Conservation (phyloP, 129 eudicot species). For the Flaveria ramosissima region DNA sequence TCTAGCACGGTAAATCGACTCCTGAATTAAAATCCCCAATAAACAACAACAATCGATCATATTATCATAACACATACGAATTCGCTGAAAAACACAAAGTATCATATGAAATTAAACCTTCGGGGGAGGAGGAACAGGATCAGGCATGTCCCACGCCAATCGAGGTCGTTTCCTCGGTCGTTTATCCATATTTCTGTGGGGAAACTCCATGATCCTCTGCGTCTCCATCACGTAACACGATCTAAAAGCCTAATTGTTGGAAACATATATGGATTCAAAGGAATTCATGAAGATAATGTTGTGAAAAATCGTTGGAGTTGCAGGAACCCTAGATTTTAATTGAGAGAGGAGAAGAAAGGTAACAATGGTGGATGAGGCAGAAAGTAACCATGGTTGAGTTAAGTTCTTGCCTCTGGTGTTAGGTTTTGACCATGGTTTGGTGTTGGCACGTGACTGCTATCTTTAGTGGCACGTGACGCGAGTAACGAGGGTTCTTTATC, state of each 20-base stretch:
- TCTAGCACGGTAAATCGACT: conserved; percentile 1
- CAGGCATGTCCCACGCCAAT: conserved; percentile 69
- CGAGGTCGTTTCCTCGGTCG: conserved; percentile 77
- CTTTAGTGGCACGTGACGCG: conserved; percentile 39
- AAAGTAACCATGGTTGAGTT: conserved; percentile 42
- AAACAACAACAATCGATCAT: not conserved
- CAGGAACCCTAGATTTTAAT: conserved; percentile 32
- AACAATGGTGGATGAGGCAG: conserved; percentile 27
- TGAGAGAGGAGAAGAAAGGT: not conserved
- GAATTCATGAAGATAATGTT: not conserved
- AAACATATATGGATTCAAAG: conserved; percentile 1
- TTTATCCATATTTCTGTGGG: conserved; percentile 58
- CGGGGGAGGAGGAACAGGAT: conserved; percentile 51
- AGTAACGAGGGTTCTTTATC: conserved; percentile 18
- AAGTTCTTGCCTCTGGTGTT: not conserved
- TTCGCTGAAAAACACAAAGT: not conserved
- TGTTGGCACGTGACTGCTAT: conserved; percentile 28
- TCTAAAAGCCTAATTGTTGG: not conserved
- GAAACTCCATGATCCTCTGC: conserved; percentile 59
- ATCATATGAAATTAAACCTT: conserved; percentile 36
- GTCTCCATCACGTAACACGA: conserved; percentile 57
- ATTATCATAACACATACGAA: not conserved
- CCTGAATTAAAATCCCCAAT: not conserved
- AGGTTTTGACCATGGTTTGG: conserved; percentile 23
- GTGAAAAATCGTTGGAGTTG: conserved; percentile 15